These are phyloP conservation scores for Solanum pinnatisectum DNA, from an alignment of 257 asterid genomes.

Conservation along the genomic window DNA sequence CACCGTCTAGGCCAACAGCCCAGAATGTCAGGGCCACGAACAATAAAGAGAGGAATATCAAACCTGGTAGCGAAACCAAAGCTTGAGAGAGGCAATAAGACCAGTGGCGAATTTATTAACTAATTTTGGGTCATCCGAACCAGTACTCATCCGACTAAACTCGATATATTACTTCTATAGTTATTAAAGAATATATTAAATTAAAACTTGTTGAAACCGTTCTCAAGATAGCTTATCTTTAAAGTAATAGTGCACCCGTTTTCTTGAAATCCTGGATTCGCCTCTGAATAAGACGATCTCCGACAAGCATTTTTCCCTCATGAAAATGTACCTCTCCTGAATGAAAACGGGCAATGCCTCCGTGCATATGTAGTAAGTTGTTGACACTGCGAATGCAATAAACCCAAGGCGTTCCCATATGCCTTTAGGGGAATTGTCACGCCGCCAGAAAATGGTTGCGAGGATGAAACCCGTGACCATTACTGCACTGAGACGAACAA, in stretches of 20 bases:
- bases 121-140: too few relatives aligned
- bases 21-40: constrained; percentile 24
- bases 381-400: constrained; percentile 28
- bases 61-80: constrained; percentile 19
- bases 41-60: constrained; percentile 11
- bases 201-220: too few relatives aligned
- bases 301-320: constrained; percentile 39
- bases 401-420: constrained; percentile 25
- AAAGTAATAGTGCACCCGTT: too few relatives aligned
- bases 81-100: constrained; percentile 31
- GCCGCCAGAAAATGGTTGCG: constrained; percentile 30
- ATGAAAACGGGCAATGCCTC: constrained; percentile 32
- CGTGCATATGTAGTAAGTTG: constrained; percentile 24
- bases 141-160: too few relatives aligned
- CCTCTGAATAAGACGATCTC: constrained; percentile 16
- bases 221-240: too few relatives aligned
- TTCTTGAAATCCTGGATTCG: too few relatives aligned
- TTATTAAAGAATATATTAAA: too few relatives aligned
- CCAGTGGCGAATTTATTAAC: too few relatives aligned
- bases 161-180: too few relatives aligned
- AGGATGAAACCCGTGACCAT: constrained; percentile 30
- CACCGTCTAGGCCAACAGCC: constrained; percentile 33
- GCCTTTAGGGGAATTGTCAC: constrained; percentile 32
- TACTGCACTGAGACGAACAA: constrained; percentile 22
- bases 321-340: constrained; percentile 31